Evolutionary conservation across 225 moss, liverwort and hornwort species (phyloP).

Genomic region (Sphagnum tenellum): DNA sequence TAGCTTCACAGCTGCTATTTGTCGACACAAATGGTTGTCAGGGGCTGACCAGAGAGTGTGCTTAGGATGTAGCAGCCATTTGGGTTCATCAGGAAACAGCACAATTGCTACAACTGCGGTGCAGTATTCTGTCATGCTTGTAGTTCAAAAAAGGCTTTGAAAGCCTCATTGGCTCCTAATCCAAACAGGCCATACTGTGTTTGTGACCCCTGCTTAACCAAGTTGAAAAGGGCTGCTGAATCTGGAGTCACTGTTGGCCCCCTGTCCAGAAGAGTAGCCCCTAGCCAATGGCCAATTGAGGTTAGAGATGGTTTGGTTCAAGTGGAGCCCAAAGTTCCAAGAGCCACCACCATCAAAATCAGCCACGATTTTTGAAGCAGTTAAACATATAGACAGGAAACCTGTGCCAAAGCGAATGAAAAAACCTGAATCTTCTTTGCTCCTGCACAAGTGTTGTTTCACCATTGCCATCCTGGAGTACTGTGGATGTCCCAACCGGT

Average conservation of each 20-base stretch:
- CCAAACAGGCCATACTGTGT: conserved; percentile 72
- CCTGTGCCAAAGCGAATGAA: conserved; percentile 39
- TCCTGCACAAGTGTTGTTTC: conserved; percentile 61
- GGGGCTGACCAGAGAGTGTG: conserved; percentile 91
- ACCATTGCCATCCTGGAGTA: conserved; percentile 58
- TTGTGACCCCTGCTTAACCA: conserved; percentile 87
- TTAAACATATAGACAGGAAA: conserved; percentile 54
- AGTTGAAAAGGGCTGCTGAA: conserved; percentile 78
- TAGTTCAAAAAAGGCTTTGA: conserved; percentile 87
- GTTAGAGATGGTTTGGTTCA: conserved; percentile 59
- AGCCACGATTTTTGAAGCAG: conserved; percentile 38
- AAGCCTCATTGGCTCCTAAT: conserved; percentile 84
- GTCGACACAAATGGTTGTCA: conserved; percentile 93
- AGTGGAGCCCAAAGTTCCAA: conserved; percentile 43
- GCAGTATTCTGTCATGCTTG: conserved; percentile 84
- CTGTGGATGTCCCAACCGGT: conserved; percentile 73
- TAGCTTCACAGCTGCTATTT: conserved; percentile 83
- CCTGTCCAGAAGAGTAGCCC: conserved; percentile 29
- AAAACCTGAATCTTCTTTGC: conserved; percentile 64
- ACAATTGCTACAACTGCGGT: conserved; percentile 98
- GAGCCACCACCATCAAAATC: conserved; percentile 48
- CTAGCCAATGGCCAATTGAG: conserved; percentile 44
- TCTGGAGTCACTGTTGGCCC: conserved; percentile 34
- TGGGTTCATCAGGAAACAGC: conserved; percentile 92
- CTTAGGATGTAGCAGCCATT: conserved; percentile 79